Base-by-base conservation (phyloP, 2,329 filamentous ascomycete genomes). In the Penicillium olsonii region DNA sequence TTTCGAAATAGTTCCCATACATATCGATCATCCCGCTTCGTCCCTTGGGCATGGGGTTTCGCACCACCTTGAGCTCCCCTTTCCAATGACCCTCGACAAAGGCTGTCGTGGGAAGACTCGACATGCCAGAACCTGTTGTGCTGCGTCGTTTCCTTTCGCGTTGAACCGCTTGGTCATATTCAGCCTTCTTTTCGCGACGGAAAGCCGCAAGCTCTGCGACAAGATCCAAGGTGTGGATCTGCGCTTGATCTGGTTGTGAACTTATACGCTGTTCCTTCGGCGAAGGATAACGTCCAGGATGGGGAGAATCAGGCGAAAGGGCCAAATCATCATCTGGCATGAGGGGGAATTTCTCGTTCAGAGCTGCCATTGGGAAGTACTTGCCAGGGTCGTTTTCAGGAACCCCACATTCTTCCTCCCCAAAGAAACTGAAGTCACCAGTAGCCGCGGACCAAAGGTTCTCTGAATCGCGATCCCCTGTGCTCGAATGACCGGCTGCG, bases 351-450 rank as follows among this genome's bases (percentile, higher is more conserved):
- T 77, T 78, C 33, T 74, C 70, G 31, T 74, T 75, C 20, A 70
- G 53, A 5, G 58, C 59, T 2, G 71, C 68, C 50, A 76, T 72
- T 1, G 77, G 75, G 40, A 77, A 68, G 42, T 70, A 70, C 45
- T 71, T 72, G 2, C 70, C 70, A 5, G 70, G 68, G 26, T 78
- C 75, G 44, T 69, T 65, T 19, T 70, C 69, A 12, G 77, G 77
- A 12, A 80, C 69, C 10, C 77, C 69, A 51, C 79, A 81, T 57
- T 84, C 81, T 39, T 79, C 79, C 33, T 82, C 79, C 1, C 73
- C 76, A 50, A 85, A 85, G 65, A 84, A 84, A 22, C 79, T 82
- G 54, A 85, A 85, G 59, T 85, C 83, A 43, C 79, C 73, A 48
- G 76, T 72, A 3, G 82, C 80, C 8, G 82, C 82, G 42, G 76